A percentile compares a stretch with the other conserved stretches of the same genome.
Evolutionary conservation across 2,329 filamentous ascomycete genomes (phyloP).

Genomic region (Ophiostoma ips): DNA sequence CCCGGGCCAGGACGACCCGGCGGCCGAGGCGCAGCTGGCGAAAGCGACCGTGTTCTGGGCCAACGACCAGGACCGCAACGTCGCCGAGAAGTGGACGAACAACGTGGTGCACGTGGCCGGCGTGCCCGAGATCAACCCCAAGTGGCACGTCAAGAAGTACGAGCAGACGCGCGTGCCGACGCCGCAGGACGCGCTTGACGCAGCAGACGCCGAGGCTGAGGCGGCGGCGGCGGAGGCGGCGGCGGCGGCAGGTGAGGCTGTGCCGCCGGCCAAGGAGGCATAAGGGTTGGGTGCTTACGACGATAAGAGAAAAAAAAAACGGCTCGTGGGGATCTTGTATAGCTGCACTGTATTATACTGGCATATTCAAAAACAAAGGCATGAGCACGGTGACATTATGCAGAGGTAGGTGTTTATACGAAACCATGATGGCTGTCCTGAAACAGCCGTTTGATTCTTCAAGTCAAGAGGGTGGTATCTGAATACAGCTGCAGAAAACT

Average conservation of each 20-base stretch:
- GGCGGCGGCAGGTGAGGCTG: not conserved
- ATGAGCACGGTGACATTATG: not conserved
- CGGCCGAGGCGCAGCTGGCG: slow-evolving; percentile 11
- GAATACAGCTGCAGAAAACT: not conserved
- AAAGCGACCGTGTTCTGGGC: slow-evolving; percentile 37
- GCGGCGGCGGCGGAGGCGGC: not conserved
- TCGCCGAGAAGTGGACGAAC: slow-evolving; percentile 33
- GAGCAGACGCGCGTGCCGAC: not conserved
- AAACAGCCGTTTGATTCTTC: too few relatives aligned
- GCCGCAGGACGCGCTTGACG: too few relatives aligned
- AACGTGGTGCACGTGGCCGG: slow-evolving; percentile 39
- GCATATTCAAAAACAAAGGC: not conserved
- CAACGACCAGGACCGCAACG: slow-evolving; percentile 32
- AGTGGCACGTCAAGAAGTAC: slow-evolving; percentile 1
- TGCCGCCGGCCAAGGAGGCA: not conserved
- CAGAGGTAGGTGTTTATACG: not conserved
- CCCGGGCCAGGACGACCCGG: not conserved
- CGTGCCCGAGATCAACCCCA: slow-evolving; percentile 17
- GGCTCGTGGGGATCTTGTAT: not conserved
- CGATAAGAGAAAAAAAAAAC: too few relatives aligned
- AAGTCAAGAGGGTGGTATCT: not conserved
- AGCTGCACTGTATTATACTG: not conserved
- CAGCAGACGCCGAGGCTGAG: not conserved
- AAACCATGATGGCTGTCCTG: not conserved
- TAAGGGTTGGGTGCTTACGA: too few relatives aligned